Percentiles rank a stretch among this genome's conserved stretches.
Conservation (phyloP, 768 basidiomycete genomes). For the Lactarius hatsudake region DNA sequence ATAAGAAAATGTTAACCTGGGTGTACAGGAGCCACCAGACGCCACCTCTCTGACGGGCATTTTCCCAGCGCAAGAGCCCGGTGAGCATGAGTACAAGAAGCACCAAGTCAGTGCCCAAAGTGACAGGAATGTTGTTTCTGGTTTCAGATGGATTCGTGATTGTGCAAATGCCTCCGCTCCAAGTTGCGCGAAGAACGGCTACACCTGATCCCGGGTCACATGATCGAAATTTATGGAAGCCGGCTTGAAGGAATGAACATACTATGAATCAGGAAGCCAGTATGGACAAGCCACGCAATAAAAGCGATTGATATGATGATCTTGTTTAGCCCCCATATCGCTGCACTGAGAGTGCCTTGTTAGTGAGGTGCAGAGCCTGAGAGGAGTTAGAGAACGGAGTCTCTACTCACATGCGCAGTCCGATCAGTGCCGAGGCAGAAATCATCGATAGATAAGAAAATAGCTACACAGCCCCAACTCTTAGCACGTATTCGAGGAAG, state of each 20-base stretch:
- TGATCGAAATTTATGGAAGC: not conserved
- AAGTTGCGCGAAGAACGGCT: not conserved
- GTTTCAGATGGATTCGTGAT: not conserved
- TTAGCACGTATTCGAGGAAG: not conserved
- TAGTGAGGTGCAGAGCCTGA: not conserved
- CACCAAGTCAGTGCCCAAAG: not conserved
- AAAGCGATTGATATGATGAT: not conserved
- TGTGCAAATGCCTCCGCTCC: not conserved
- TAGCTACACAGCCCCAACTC: not conserved
- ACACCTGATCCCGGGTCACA: not conserved
- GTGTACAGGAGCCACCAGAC: constrained; percentile 12
- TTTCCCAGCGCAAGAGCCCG: constrained; percentile 13
- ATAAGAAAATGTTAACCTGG: no score
- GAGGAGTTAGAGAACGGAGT: not conserved
- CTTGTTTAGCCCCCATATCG: constrained; percentile 11
- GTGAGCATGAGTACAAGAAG: constrained; percentile 6
- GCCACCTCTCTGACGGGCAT: not conserved
- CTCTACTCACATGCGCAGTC: constrained; percentile 20
- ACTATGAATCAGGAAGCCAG: not conserved
- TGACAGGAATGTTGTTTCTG: not conserved
- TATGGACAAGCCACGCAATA: not conserved
- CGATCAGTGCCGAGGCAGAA: constrained; percentile 16
- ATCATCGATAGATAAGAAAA: not conserved
- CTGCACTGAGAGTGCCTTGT: not conserved
- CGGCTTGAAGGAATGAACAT: not conserved